phyloP scores from a whole-genome alignment of 768 basidiomycete species.

The Mycena crocata region DNA sequence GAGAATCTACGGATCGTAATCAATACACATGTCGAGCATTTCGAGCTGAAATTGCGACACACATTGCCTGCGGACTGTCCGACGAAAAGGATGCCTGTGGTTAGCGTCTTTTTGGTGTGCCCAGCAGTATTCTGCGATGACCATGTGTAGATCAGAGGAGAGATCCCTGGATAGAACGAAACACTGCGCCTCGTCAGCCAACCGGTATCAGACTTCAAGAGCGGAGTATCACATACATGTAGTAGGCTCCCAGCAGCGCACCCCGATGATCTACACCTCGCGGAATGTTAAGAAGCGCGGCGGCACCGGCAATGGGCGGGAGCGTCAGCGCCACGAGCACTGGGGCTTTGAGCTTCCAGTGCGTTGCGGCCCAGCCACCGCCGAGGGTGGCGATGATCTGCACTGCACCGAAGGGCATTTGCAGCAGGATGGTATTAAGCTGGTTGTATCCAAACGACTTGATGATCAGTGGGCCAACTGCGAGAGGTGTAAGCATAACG shows the following conservation, averaged over 20 bases:
- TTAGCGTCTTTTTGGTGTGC: conserved; percentile 48
- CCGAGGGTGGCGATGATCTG: conserved; percentile 30
- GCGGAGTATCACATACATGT: conserved; percentile 18
- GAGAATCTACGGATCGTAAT: conserved; percentile 17
- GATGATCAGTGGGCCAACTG: conserved; percentile 35
- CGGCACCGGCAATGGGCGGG: conserved; percentile 33
- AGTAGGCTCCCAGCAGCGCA: conserved; percentile 29
- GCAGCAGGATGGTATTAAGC: conserved; percentile 32
- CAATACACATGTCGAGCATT: not conserved
- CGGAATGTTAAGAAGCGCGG: conserved; percentile 27
- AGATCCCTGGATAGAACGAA: conserved; percentile 34
- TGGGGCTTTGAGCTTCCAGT: conserved; percentile 24
- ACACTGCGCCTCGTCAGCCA: conserved; percentile 10
- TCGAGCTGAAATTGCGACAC: not conserved
- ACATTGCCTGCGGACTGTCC: conserved; percentile 51
- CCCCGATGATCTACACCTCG: conserved; percentile 18
- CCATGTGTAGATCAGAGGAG: conserved; percentile 35
- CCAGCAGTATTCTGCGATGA: conserved; percentile 45
- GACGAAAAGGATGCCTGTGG: conserved; percentile 50
- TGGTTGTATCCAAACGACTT: conserved; percentile 36
- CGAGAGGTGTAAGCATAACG: not conserved
- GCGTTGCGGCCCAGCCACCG: conserved; percentile 19
- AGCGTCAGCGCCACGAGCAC: conserved; percentile 29
- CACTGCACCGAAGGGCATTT: conserved; percentile 36
- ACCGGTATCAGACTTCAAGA: too few species aligned